Base-by-base conservation (phyloP, 768 basidiomycete species). In the Lepiota brunneoincarnata region DNA sequence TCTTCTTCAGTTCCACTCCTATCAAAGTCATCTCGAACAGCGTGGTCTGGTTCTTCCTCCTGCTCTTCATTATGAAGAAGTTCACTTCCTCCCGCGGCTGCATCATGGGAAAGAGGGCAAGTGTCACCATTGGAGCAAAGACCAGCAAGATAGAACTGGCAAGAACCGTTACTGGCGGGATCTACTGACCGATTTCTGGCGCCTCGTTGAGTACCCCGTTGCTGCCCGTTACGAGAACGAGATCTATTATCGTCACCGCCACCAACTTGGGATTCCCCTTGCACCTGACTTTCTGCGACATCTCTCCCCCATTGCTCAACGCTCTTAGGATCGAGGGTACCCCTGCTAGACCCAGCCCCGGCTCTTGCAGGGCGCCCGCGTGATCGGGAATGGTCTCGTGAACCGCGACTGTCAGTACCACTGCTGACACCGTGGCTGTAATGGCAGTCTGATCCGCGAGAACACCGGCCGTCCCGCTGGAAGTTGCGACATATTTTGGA, bases 51-150 rank as follows among this genome's bases (percentile, higher is more conserved):
- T 36, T 17, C 52, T 52, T 21, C 55, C 38, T 2, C 28, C 31
- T 14, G 51, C 54, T 15, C 21, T 43, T 23, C 54, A 44, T 42
- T 37, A 18, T 37, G 18, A 35, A 23, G 9, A 42, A 6, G 14
- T 10, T 21, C 26, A 12, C 23, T 47, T 45, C 15, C 38, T 48
- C 24, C 38, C 34, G 36, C 43, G 55, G 37, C 44, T 51, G 38
- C 26, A 55, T 65, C 64, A 58, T 69, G 66, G 9, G 56, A 44
- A 52, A 59, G 67, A 45, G 55, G 56, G 53, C 67, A 69, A 28
- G 26, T 31, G 44, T 51, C 50, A 31, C 61, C 63, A 18, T 52
- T 31, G 23, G 51, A 37, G 47, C 65, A 67, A 26, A 31, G 43
- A 20, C 64, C 66, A 42, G 34, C 15, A 44, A 48, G 34, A 52